Conservation (phyloP, 2,329 filamentous ascomycete species). For the Colletotrichum tropicicola region DNA sequence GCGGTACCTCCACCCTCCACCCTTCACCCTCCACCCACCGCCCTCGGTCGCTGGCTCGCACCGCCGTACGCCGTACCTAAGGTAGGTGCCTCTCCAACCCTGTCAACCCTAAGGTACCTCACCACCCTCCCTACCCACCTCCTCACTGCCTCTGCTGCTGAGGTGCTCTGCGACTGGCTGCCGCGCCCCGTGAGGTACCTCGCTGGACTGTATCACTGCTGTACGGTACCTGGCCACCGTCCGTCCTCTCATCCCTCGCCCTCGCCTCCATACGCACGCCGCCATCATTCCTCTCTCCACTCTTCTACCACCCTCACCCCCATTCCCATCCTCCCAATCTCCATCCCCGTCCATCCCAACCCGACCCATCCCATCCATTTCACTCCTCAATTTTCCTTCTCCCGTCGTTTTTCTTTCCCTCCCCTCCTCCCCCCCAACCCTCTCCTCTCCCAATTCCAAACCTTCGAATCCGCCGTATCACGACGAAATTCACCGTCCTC, state of each 20-base stretch:
- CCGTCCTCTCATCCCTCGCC: no score
- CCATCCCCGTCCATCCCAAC: constrained; percentile 18
- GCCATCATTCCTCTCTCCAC: constrained; percentile 30
- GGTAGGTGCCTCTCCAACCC: not conserved
- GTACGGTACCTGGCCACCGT: no score
- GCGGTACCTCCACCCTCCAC: not conserved
- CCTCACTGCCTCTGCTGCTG: no score
- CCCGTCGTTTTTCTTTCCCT: not conserved
- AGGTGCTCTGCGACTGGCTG: no score
- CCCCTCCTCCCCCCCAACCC: not conserved
- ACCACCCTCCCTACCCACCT: no score
- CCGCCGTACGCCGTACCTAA: not conserved
- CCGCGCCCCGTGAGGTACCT: no score
- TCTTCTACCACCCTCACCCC: constrained; percentile 23
- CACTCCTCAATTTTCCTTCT: constrained; percentile 23
- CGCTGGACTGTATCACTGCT: no score
- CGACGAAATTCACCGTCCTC: constrained; percentile 22
- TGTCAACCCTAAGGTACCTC: constrained; percentile 10
- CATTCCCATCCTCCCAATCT: constrained; percentile 22
- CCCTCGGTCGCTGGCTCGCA: not conserved
- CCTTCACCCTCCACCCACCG: not conserved
- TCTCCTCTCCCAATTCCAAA: constrained; percentile 6
- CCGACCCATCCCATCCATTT: constrained; percentile 28
- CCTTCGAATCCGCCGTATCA: constrained; percentile 28
- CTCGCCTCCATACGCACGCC: constrained; percentile 28